phyloP scores from a whole-genome alignment of 2,329 filamentous ascomycete genomes.

The Fusarium sp. region DNA sequence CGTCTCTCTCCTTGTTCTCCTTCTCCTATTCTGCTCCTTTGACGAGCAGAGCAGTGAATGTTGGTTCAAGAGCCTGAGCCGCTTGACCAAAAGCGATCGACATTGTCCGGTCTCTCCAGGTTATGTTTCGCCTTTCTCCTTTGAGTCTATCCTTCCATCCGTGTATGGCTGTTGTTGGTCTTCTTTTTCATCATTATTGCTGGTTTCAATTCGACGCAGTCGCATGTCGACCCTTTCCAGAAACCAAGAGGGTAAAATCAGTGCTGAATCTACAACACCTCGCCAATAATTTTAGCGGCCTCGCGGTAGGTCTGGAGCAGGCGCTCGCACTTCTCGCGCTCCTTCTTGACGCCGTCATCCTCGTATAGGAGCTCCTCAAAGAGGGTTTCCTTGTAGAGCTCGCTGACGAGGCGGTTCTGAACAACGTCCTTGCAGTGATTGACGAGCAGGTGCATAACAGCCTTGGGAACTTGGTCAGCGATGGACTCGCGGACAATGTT shows the following conservation, averaged over 20 bases:
- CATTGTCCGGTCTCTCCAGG: conserved; percentile 30
- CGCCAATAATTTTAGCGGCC: conserved; percentile 96
- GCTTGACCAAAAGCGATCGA: conserved; percentile 22
- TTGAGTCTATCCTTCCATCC: conserved; percentile 32
- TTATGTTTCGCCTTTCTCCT: conserved; percentile 28
- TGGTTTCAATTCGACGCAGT: conserved; percentile 27
- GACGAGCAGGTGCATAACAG: conserved; percentile 97
- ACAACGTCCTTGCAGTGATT: conserved; percentile 99
- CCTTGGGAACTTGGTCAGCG: conserved; percentile 97
- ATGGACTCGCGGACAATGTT: conserved; percentile 99
- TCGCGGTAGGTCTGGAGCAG: conserved; percentile 95
- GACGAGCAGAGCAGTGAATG: conserved; percentile 26
- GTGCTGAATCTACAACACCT: conserved; percentile 75
- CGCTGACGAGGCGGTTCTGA: conserved; percentile 94
- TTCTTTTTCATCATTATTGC: conserved; percentile 36
- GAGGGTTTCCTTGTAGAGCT: conserved; percentile 90
- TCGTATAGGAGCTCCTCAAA: conserved; percentile 97
- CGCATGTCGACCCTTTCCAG: conserved; percentile 15
- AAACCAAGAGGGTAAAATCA: conserved; percentile 1
- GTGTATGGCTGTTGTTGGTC: conserved; percentile 22
- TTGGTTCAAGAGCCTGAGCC: conserved; percentile 24
- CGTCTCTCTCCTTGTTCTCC: conserved; percentile 16
- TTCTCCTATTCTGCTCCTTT: conserved; percentile 8
- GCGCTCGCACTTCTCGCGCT: conserved; percentile 98
- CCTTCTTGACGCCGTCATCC: conserved; percentile 96